Evolutionary conservation across 345 rosid genomes (phyloP), one percentile per base, ranked within the genome.

Genomic region (Murraya paniculata): DNA sequence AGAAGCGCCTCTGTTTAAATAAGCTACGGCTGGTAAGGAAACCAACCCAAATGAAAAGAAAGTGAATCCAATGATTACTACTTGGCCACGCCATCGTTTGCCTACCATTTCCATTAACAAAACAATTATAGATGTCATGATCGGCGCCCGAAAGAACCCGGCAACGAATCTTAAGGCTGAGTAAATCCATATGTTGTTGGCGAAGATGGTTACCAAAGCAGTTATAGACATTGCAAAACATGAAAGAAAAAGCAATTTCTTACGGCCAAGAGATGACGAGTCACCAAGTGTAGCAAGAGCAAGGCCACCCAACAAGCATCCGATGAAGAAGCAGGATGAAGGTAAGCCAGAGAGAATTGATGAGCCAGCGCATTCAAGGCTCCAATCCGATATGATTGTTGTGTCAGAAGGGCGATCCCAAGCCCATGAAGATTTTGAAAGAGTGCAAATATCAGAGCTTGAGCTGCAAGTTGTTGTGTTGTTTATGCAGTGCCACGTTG

Each of bases 221-320:
- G 90, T 76, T 9, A 84, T 5, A 48, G 89, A 82, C 92, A 89
- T 88, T 1, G 73, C 19, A 0, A 86, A 65, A 75, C 91, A 86
- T 0, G 90, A 87, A 1, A 89, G 74, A 45, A 89, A 68, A 61
- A 90, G 79, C 82, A 86, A 41, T 59, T 89, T 91, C 68, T 85
- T 89, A 72, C 96, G 92, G 45, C 92, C 96, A 1, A 88, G 80
- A 2, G 86, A 76, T 16, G 86, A 76, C 10, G 93, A 86, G 64
- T 91, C 96, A 2, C 86, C 93, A 1, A 89, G 76, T 0, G 89
- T 79, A 3, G 91, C 77, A 0, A 89, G 79, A 57, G 82, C 60
- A 64, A 90, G 36, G 24, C 91, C 91, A 2, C 96, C 91, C 22
- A 85, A 19, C 6, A 91, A 56, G 79, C 90, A 88, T 0, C 93